Evolutionary conservation across 2,329 filamentous ascomycete genomes (phyloP).

Genomic region (Nemania abortiva): DNA sequence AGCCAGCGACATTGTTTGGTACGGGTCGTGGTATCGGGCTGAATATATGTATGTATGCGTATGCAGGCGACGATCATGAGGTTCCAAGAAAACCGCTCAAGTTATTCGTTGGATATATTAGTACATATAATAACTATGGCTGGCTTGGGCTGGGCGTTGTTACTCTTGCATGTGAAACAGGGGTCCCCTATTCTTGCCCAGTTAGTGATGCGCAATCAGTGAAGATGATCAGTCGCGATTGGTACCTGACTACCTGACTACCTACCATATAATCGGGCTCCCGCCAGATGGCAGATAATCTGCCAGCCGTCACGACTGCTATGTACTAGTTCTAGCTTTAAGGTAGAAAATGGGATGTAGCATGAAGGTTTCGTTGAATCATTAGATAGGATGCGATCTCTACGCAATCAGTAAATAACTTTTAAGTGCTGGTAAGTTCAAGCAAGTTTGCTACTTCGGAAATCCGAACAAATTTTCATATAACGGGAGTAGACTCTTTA

Average conservation of each 20-base stretch:
- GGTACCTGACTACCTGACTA: neutral
- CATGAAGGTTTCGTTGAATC: neutral
- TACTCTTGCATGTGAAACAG: constrained; percentile 35
- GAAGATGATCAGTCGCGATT: neutral
- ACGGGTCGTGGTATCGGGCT: constrained; percentile 12
- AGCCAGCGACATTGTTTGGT: constrained; percentile 44
- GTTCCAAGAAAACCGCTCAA: constrained; percentile 1
- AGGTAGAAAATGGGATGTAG: neutral
- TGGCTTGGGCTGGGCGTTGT: neutral
- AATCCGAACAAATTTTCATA: neutral
- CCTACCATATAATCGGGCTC: neutral
- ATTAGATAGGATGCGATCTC: neutral
- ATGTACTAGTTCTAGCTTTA: neutral
- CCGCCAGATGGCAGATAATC: neutral
- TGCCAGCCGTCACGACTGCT: too few relatives aligned
- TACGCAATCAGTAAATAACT: neutral
- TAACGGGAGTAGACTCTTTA: neutral
- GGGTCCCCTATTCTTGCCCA: constrained; percentile 11
- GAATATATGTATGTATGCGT: constrained; percentile 1
- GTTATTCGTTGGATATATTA: constrained; percentile 20
- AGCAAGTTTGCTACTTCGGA: neutral
- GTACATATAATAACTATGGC: constrained; percentile 13
- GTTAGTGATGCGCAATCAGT: neutral
- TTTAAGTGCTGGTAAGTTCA: neutral
- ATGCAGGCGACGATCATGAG: neutral